phyloP scores from a whole-genome alignment of 306 rosid species.

The Canavalia ensiformis region DNA sequence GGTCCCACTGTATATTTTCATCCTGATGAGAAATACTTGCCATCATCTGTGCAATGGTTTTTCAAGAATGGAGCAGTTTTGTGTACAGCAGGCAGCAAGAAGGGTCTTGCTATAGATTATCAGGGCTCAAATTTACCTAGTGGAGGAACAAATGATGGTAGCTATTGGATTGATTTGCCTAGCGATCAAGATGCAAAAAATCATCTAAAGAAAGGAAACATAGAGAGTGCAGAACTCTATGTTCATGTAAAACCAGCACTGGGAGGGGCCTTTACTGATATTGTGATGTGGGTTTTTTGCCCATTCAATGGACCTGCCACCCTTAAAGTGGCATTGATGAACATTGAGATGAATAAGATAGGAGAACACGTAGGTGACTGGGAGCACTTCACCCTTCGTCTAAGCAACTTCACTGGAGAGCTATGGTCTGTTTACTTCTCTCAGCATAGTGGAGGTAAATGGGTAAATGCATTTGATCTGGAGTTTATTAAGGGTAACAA shows the following conservation, averaged over 20 bases:
- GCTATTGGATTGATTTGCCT: slow-evolving; percentile 91
- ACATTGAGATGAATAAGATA: slow-evolving; percentile 72
- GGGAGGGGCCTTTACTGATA: slow-evolving; percentile 91
- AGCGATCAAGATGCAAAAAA: slow-evolving; percentile 61
- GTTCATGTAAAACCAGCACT: slow-evolving; percentile 92
- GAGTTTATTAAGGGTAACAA: slow-evolving; percentile 80
- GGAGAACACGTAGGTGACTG: slow-evolving; percentile 96
- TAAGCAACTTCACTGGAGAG: slow-evolving; percentile 89
- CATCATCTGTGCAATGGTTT: slow-evolving; percentile 95
- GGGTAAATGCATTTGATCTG: slow-evolving; percentile 77
- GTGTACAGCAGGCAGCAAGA: slow-evolving; percentile 50
- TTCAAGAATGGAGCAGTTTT: slow-evolving; percentile 79
- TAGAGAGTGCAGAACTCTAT: slow-evolving; percentile 77
- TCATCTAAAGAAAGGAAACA: slow-evolving; percentile 66
- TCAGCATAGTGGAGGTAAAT: slow-evolving; percentile 89
- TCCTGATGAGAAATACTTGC: slow-evolving; percentile 85
- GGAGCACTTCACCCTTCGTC: slow-evolving; percentile 96
- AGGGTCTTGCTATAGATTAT: slow-evolving; percentile 52
- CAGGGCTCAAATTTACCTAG: slow-evolving; percentile 78
- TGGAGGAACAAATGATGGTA: slow-evolving; percentile 73
- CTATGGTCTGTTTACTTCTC: slow-evolving; percentile 88
- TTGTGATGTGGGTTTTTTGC: slow-evolving; percentile 94
- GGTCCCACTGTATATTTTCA: slow-evolving; percentile 94
- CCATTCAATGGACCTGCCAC: slow-evolving; percentile 94
- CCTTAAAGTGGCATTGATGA: slow-evolving; percentile 71